phyloP scores from a whole-genome alignment of 495 filamentous ascomycete genomes.

The Elaphomyces granulatus region DNA sequence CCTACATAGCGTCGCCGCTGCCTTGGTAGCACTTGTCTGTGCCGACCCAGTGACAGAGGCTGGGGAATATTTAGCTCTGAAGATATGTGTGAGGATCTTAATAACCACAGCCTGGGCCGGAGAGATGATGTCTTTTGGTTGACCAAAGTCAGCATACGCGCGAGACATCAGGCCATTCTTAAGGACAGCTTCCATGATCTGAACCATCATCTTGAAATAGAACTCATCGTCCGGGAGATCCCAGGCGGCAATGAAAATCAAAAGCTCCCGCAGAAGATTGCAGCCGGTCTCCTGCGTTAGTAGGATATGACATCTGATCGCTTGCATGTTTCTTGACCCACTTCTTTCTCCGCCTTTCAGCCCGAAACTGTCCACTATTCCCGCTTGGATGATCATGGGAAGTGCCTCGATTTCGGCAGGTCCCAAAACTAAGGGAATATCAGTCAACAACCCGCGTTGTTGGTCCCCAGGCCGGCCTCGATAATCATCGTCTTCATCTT shows the following conservation, averaged over 20 bases:
- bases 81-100: conserved; percentile 77
- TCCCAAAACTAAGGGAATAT: conserved; percentile 85
- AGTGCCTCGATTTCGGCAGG: conserved; percentile 88
- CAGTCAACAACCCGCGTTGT: conserved; percentile 74
- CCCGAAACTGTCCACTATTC: conserved; percentile 49
- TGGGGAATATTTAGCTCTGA: conserved; percentile 52
- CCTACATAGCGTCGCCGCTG: conserved; percentile 25
- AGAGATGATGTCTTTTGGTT: conserved; percentile 89
- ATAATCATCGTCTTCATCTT: conserved; percentile 66
- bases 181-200: conserved; percentile 86
- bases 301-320: conserved; percentile 73
- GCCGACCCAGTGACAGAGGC: conserved; percentile 31
- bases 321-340: conserved; percentile 64
- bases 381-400: conserved; percentile 87
- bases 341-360: conserved; percentile 37
- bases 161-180: conserved; percentile 77
- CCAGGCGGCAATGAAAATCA: conserved; percentile 95
- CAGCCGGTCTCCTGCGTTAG: conserved; percentile 74
- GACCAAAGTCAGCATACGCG: conserved; percentile 77
- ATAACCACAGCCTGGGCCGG: conserved; percentile 87
- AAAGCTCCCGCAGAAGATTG: conserved; percentile 73
- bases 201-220: conserved; percentile 89
- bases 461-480: conserved; percentile 69
- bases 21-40: conserved; percentile 23
- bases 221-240: conserved; percentile 80